These are phyloP conservation scores for Carpinus fangiana DNA, from an alignment of 306 rosid genomes.

Conservation along the genomic window DNA sequence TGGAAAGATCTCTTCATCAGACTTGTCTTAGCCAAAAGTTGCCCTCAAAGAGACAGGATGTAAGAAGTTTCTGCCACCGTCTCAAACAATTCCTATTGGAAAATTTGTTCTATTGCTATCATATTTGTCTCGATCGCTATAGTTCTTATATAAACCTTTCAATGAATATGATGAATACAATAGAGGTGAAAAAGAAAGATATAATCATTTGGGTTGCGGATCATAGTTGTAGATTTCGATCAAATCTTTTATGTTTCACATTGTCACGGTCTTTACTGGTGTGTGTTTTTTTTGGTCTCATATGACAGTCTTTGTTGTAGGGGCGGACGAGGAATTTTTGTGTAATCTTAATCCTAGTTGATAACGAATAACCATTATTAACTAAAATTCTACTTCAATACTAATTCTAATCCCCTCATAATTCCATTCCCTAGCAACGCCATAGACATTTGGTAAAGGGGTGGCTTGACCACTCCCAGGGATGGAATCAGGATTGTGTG, in stretches of 20 bases:
- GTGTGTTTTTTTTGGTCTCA: background rate
- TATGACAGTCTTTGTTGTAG: background rate
- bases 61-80: constrained; percentile 21
- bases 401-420: too few relatives aligned
- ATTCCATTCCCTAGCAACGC: too few relatives aligned
- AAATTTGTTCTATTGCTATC: constrained; percentile 6
- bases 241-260: background rate
- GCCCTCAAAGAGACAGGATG: constrained; percentile 24
- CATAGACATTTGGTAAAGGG: too few relatives aligned
- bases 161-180: background rate
- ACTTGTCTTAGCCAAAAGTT: constrained; percentile 31
- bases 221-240: background rate
- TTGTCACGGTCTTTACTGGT: background rate
- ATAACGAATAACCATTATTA: too few relatives aligned
- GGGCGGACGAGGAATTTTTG: too few relatives aligned
- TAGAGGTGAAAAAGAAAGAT: background rate
- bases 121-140: constrained; percentile 11
- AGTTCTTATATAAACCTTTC: background rate
- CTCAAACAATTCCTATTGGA: constrained; percentile 24
- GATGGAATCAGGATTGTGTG: too few relatives aligned
- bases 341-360: too few relatives aligned
- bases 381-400: too few relatives aligned
- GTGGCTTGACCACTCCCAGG: too few relatives aligned
- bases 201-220: background rate
- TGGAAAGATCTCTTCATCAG: constrained; percentile 42